phyloP scores from a whole-genome alignment of 1,139 yeast species.

The Zygosaccharomyces sapae region DNA sequence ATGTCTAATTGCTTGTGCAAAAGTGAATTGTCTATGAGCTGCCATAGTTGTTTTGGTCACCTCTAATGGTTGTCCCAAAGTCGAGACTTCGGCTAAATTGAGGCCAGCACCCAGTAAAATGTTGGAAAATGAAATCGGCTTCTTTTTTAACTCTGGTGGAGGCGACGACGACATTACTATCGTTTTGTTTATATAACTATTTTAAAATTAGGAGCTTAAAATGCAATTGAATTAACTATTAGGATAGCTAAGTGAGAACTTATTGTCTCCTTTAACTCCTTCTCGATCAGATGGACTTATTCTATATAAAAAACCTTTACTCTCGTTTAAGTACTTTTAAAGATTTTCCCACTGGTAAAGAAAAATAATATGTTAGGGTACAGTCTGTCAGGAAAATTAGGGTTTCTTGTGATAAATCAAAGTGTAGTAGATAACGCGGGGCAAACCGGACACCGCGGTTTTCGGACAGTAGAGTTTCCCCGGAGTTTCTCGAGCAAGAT shows the following conservation, averaged over 20 bases:
- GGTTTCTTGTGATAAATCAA: background rate
- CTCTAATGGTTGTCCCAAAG: constrained; percentile 95
- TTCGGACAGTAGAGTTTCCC: background rate
- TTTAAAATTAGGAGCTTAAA: background rate
- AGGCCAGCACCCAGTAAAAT: constrained; percentile 90
- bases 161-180: constrained; percentile 12
- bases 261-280: background rate
- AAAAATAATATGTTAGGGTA: background rate
- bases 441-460: background rate
- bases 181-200: background rate
- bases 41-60: constrained; percentile 98
- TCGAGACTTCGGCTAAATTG: constrained; percentile 87
- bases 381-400: background rate
- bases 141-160: constrained; percentile 47
- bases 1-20: constrained; percentile 62
- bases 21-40: constrained; percentile 73
- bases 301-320: background rate
- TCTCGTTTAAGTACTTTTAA: background rate
- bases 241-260: background rate
- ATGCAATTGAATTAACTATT: background rate
- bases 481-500: background rate
- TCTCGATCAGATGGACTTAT: background rate
- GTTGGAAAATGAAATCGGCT: constrained; percentile 84
- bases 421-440: background rate
- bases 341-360: background rate